Conservation (phyloP, 345 rosid genomes). For the Eucalyptus pumila region DNA sequence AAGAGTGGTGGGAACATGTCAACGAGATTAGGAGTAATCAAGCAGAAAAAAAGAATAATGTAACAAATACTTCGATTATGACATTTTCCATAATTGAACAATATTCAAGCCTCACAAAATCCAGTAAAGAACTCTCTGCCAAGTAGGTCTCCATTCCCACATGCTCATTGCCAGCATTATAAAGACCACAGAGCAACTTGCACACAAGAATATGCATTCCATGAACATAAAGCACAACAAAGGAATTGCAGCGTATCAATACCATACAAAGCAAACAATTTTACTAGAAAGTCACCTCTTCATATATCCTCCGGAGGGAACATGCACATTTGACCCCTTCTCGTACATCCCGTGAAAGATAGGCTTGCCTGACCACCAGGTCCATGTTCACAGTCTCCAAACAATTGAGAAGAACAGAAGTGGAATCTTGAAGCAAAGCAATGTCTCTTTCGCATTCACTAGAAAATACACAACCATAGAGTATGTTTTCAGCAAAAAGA, state of each 20-base stretch:
- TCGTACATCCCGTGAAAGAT: conserved; percentile 34
- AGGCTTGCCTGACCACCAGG: conserved; percentile 9
- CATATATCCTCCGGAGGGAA: conserved; percentile 75
- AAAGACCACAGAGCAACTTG: background rate
- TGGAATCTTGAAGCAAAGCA: conserved; percentile 65
- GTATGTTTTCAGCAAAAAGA: background rate
- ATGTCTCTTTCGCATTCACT: conserved; percentile 64
- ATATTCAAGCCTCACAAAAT: background rate
- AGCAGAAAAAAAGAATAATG: background rate
- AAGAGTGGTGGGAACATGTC: background rate
- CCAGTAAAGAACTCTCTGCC: background rate
- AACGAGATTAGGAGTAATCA: background rate
- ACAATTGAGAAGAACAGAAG: conserved; percentile 48
- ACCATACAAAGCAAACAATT: background rate
- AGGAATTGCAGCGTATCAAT: background rate
- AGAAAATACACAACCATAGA: conserved; percentile 10
- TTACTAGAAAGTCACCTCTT: conserved; percentile 49
- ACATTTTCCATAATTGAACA: background rate
- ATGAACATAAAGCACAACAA: background rate
- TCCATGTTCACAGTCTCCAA: conserved; percentile 48
- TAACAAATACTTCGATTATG: background rate
- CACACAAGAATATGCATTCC: background rate
- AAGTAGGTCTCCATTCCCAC: background rate
- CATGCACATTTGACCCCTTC: conserved; percentile 69
- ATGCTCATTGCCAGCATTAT: background rate